Percentiles rank a stretch among this genome's conserved stretches.
These are phyloP conservation scores for Skeletonema tropicum DNA, from an alignment of 108 stramenopile genomes.

Conservation along the genomic window DNA sequence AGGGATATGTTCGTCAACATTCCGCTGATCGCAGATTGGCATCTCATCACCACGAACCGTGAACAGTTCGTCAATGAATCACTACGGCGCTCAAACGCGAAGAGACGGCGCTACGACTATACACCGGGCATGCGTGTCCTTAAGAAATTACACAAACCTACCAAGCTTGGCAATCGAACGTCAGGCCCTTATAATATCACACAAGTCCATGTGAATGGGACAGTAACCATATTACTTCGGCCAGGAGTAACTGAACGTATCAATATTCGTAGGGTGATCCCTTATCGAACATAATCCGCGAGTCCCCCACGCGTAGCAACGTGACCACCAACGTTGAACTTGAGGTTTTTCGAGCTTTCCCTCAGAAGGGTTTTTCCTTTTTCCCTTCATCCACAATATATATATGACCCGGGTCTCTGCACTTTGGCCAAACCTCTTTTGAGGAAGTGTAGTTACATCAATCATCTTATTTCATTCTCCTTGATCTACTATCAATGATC, in stretches of 20 bases:
- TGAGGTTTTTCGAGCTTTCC: too few species aligned
- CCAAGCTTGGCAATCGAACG: constrained; percentile 26
- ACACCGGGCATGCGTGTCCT: constrained; percentile 11
- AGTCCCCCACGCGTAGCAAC: too few species aligned
- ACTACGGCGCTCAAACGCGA: constrained; percentile 1
- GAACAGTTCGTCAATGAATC: constrained; percentile 23
- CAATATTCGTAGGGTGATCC: constrained; percentile 36
- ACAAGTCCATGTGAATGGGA: constrained; percentile 51
- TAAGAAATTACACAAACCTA: constrained; percentile 19
- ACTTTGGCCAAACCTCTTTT: too few species aligned
- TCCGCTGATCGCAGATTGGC: too few species aligned
- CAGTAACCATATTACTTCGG: constrained; percentile 33
- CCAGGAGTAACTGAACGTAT: constrained; percentile 31
- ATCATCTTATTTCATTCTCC: not conserved
- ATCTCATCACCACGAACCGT: not conserved
- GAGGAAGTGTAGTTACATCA: not conserved
- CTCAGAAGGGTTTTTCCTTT: too few species aligned
- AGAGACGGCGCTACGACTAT: constrained; percentile 10
- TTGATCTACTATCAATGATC: not conserved
- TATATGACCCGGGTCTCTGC: too few species aligned
- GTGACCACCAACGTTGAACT: too few species aligned
- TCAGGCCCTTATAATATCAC: constrained; percentile 45
- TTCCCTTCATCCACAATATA: too few species aligned
- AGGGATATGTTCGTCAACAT: too few species aligned
- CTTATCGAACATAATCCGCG: constrained; percentile 5